Evolutionary conservation across 192 early-diverging fungal species (phyloP).

Genomic region (Linnemannia hyalina): DNA sequence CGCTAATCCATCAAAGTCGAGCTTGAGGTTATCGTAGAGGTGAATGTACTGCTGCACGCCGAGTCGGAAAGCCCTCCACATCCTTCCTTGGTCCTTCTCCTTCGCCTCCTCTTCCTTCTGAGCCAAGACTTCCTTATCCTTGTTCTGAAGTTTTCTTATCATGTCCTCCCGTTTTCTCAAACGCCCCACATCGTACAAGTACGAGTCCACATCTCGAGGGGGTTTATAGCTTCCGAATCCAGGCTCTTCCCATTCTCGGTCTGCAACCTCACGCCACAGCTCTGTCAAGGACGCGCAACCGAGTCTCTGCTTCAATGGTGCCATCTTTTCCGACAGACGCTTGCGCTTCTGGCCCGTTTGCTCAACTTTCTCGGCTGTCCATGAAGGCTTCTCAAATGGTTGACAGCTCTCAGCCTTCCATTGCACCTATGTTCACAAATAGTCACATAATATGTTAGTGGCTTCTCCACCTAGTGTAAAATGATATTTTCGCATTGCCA

Average conservation of each 20-base stretch:
- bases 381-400: conserved; percentile 71
- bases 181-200: conserved; percentile 40
- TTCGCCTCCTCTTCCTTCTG: conserved; percentile 6
- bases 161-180: conserved; percentile 46
- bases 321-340: conserved; percentile 43
- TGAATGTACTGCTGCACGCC: conserved; percentile 59
- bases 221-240: conserved; percentile 29
- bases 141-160: background rate
- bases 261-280: conserved; percentile 57
- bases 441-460: background rate
- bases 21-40: conserved; percentile 55
- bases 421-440: conserved; percentile 60
- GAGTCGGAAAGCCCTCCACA: conserved; percentile 65
- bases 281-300: conserved; percentile 26
- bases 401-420: conserved; percentile 88
- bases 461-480: background rate
- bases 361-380: conserved; percentile 59
- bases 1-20: conserved; percentile 25
- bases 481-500: background rate
- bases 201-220: conserved; percentile 35
- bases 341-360: conserved; percentile 32
- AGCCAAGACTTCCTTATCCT: background rate
- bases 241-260: conserved; percentile 42
- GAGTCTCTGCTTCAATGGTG: conserved; percentile 30
- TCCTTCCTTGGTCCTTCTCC: conserved; percentile 26